Evolutionary conservation across 495 filamentous ascomycete genomes (phyloP), one percentile per base, ranked within the genome.

Genomic region (Mytilinidion resinicola): DNA sequence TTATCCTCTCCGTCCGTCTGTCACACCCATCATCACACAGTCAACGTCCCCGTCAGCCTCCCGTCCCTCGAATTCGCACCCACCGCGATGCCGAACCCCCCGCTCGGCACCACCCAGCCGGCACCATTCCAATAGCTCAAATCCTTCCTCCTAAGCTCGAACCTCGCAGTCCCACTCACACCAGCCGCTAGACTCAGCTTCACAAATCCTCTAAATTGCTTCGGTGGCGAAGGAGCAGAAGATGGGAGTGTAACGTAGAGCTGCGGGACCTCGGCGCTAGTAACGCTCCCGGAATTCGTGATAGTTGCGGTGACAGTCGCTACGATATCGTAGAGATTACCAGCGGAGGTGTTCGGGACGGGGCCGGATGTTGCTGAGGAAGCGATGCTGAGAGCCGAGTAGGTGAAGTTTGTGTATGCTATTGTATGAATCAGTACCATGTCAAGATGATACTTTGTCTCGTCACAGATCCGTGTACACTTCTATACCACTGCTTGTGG

Each of bases 261-360:
- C 70, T 87, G 84, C 0, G 80, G 74, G 10, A 85, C 78, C 59
- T 85, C 82, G 12, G 77, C 74, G 34, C 79, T 82, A 9, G 70
- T 61, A 0, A 81, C 74, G 0, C 67, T 61, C 10, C 83, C 84
- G 3, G 67, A 75, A 60, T 85, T 87, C 12, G 72, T 70, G 9
- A 85, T 71, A 0, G 64, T 68, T 0, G 72, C 73, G 0, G 69
- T 73, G 21, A 85, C 67, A 0, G 70, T 76, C 12, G 72, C 76
- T 19, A 79, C 49, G 1, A 70, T 65, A n/a, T 78, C 72, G 39
- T 67, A 81, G 50, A 78, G 64, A 7, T 72, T 68, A 7, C 33
- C 15, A 3, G 61, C 14, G 11, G 67, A 67, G 34, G 60, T 63
- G 11, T 53, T 60, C 3, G 37, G 52, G 19, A 47, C 60, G 20